Conservation (phyloP, 2,329 filamentous ascomycete species). For the Epicoccum nigrum region DNA sequence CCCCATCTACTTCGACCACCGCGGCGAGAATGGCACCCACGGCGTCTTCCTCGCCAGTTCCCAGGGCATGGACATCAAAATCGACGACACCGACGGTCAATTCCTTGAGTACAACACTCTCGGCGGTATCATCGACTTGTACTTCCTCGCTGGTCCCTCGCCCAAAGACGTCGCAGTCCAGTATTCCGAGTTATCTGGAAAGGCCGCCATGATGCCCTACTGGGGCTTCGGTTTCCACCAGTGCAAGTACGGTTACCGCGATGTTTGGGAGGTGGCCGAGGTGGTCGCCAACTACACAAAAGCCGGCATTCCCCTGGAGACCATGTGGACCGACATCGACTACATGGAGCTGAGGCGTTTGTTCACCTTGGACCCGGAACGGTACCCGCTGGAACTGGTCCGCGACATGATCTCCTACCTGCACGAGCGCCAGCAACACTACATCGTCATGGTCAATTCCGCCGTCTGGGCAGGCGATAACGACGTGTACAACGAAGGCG, state of each 20-base stretch:
- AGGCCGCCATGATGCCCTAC: slow-evolving; percentile 58
- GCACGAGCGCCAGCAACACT: slow-evolving; percentile 70
- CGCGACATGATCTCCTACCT: slow-evolving; percentile 70
- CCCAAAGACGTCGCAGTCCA: slow-evolving; percentile 56
- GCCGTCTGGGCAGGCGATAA: slow-evolving; percentile 59
- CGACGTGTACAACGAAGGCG: slow-evolving; percentile 65
- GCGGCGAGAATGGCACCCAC: slow-evolving; percentile 53
- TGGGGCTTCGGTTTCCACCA: slow-evolving; percentile 60
- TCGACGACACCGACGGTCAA: slow-evolving; percentile 69
- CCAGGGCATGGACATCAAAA: slow-evolving; percentile 71
- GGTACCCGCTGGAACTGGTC: slow-evolving; percentile 67
- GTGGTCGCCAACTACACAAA: slow-evolving; percentile 71
- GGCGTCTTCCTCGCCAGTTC: slow-evolving; percentile 45
- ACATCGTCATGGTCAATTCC: slow-evolving; percentile 80
- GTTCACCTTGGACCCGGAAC: slow-evolving; percentile 69
- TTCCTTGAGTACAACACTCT: slow-evolving; percentile 80
- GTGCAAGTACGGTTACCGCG: slow-evolving; percentile 57
- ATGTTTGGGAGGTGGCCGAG: slow-evolving; percentile 68
- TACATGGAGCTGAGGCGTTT: slow-evolving; percentile 68
- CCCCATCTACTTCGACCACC: slow-evolving; percentile 77
- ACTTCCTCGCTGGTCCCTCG: slow-evolving; percentile 57
- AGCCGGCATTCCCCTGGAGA: slow-evolving; percentile 64
- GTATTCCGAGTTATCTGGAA: slow-evolving; percentile 56
- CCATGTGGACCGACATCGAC: slow-evolving; percentile 76
- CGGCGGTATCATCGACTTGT: slow-evolving; percentile 77